Evolutionary conservation across 2,329 filamentous ascomycete genomes (phyloP).

Genomic region (Gliomastix tumulicola): DNA sequence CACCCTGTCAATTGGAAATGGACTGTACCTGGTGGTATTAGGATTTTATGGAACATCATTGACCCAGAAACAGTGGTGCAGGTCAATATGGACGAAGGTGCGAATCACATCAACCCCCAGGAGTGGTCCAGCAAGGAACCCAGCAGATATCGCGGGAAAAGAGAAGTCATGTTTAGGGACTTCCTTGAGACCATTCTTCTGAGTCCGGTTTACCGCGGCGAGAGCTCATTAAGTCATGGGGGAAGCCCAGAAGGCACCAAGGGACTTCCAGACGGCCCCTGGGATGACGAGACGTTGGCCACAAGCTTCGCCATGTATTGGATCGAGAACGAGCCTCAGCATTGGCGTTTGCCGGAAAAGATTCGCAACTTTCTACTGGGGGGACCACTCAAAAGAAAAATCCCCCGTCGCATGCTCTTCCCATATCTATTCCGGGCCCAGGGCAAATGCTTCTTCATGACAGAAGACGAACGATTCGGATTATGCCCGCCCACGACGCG

Average conservation of each 20-base stretch:
- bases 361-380: neutral
- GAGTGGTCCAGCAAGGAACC: neutral
- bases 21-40: too few relatives aligned
- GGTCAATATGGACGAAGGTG: too few relatives aligned
- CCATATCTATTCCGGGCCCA: neutral
- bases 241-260: too few relatives aligned
- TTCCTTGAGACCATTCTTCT: neutral
- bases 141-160: neutral
- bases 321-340: neutral
- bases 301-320: neutral
- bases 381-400: neutral
- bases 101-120: neutral
- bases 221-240: neutral
- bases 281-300: neutral
- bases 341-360: neutral
- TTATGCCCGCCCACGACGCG: neutral
- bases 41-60: too few relatives aligned
- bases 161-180: neutral
- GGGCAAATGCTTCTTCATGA: neutral
- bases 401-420: neutral
- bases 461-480: neutral
- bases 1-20: too few relatives aligned
- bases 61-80: too few relatives aligned
- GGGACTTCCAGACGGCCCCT: neutral
- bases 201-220: neutral